These are phyloP conservation scores for Didymella sp. DNA, from an alignment of 2,329 filamentous ascomycete species.

Conservation along the genomic window DNA sequence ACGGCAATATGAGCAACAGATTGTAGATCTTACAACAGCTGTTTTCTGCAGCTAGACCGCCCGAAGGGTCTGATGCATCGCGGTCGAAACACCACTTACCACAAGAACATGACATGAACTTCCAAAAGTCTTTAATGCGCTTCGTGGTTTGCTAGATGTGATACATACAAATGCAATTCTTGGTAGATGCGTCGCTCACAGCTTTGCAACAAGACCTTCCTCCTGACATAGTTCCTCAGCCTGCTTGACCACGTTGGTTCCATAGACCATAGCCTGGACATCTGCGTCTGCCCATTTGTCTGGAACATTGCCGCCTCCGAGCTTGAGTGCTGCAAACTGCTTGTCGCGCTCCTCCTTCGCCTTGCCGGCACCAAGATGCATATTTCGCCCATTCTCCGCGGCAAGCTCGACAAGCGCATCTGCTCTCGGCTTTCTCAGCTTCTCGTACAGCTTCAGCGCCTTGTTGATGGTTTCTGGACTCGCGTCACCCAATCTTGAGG, in stretches of 20 bases:
- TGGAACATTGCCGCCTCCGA: constrained; percentile 54
- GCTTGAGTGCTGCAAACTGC: constrained; percentile 59
- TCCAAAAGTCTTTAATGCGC: background rate
- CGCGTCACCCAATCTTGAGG: constrained; percentile 55
- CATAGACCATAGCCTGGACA: constrained; percentile 59
- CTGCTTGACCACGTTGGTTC: constrained; percentile 54
- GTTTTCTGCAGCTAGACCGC: background rate
- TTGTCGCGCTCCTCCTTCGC: constrained; percentile 66
- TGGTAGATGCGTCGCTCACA: too few relatives aligned
- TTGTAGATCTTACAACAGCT: background rate
- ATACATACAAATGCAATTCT: background rate
- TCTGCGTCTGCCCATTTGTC: constrained; percentile 62
- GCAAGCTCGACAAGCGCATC: constrained; percentile 65
- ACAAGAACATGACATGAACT: background rate
- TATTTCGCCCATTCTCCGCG: constrained; percentile 59
- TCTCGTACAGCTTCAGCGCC: constrained; percentile 64
- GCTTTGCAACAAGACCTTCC: constrained; percentile 30
- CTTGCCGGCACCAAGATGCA: constrained; percentile 65
- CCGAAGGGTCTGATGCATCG: too few relatives aligned
- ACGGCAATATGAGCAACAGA: constrained; percentile 26
- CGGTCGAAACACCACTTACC: too few relatives aligned
- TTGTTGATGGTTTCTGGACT: constrained; percentile 56
- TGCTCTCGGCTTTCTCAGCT: constrained; percentile 62
- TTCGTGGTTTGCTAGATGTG: background rate
- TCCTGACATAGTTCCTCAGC: constrained; percentile 54